Evolutionary conservation across 306 rosid genomes (phyloP), one percentile per base, ranked within the genome.

Genomic region (Alnus rubra): DNA sequence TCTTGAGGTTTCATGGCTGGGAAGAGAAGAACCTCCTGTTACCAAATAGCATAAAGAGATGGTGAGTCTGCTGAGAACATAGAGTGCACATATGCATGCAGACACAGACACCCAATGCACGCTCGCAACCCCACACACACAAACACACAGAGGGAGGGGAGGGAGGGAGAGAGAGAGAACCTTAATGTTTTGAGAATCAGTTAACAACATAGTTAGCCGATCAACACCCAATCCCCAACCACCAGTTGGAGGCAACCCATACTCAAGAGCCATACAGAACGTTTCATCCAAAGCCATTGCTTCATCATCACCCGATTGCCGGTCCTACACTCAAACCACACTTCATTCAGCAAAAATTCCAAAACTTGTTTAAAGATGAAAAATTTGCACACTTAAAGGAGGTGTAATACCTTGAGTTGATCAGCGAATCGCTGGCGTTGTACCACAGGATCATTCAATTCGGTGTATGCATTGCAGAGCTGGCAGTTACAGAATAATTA

Each of bases 181-280:
- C 97, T 94, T 94, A 23, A 94, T 92, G 82, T 94, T 94, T 81
- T 88, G 97, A 0, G 98, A 92, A 81, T 94, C 98, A 0, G 97
- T 91, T 33, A 94, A 65, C 75, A 90, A 76, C 98, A 95, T 95
- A 56, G 92, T 62, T 53, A 95, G 79, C 75, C 98, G 86, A 68
- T 95, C 98, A 78, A 92, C 77, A n/a, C 98, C 98, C 91, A 92
- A 50, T 75, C 98, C 98, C 98, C 97, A 95, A 73, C 98, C 98
- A 72, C 89, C 95, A 37, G 97, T 92, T 62, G 98, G 98, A 9
- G 98, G 98, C 82, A 95, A 81, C n/a, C 98, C 98, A 72, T 95
- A 92, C 86, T 95, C 98, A 42, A 95, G 90, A 70, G 97, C 97
- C 0, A 86, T 91, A 80, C 97, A 90, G 78, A 95, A 95, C 37